Evolutionary conservation across 805 yeast genomes (phyloP).

Genomic region (Sugiyamaella smithiae): DNA sequence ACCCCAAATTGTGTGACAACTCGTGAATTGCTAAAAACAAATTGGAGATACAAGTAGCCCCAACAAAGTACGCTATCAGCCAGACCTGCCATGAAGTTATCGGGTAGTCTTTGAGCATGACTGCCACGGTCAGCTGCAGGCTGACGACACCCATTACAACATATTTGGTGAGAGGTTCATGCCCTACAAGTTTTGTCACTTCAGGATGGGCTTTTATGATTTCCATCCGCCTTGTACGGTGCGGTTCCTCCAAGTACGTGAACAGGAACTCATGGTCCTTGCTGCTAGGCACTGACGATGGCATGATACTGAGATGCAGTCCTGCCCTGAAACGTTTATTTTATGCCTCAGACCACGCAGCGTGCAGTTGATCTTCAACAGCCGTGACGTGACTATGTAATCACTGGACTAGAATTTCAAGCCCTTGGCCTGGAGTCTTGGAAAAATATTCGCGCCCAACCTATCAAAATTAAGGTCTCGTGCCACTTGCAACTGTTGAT

Average conservation of each 20-base stretch:
- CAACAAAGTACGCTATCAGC: conserved; percentile 67
- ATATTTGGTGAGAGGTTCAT: conserved; percentile 82
- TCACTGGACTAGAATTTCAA: too few species aligned
- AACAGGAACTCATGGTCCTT: conserved; percentile 63
- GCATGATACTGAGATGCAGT: too few species aligned
- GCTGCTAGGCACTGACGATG: too few species aligned
- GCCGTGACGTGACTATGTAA: too few species aligned
- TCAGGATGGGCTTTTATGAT: conserved; percentile 77
- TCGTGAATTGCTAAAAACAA: conserved; percentile 87
- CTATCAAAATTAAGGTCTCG: too few species aligned
- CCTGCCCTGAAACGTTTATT: too few species aligned
- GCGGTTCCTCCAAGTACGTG: conserved; percentile 83
- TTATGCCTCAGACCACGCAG: too few species aligned
- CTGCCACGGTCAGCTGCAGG: conserved; percentile 67
- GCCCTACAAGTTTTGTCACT: conserved; percentile 75
- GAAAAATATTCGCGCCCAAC: too few species aligned
- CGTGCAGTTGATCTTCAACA: too few species aligned
- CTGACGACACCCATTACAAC: conserved; percentile 62
- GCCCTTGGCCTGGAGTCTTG: too few species aligned
- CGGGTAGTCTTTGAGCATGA: conserved; percentile 52
- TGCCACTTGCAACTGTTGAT: too few species aligned
- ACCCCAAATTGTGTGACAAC: conserved; percentile 77
- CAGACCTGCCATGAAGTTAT: conserved; percentile 55
- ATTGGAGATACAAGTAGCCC: conserved; percentile 85
- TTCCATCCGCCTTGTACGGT: conserved; percentile 65